Evolutionary conservation across 2,329 filamentous ascomycete species (phyloP), one percentile per base, ranked within the genome.

Genomic region (Chrysosporium keratinophilum): DNA sequence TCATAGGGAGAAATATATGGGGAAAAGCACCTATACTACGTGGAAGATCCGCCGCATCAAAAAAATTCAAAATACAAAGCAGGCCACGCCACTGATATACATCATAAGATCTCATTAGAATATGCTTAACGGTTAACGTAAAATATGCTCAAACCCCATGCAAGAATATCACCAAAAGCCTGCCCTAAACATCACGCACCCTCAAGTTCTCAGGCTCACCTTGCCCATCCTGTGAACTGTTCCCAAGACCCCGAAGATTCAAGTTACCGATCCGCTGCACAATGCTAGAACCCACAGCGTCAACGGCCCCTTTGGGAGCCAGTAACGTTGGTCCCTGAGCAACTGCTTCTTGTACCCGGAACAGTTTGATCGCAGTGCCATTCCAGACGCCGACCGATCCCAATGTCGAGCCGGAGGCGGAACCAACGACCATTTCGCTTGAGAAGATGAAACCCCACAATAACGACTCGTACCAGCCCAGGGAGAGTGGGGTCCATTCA

Each of bases 401-500:
- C 65, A 85, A 90, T 0, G 85, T 81, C 14, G 68, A 68, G 33
- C 70, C 71, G 17, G 67, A 64, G 33, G 68, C 67, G 5, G 70
- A 67, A 3, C 69, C 71, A 11, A 73, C 71, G 55, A 89, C 82
- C 83, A 95, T 88, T 72, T 98, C 93, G 62, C 83, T 84, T 28
- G 86, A 83, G 67, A 96, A 97, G 51, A 96, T 82, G 62, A 96
- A 87, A 14, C 88, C 84, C 93, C 93, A 98, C 9, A 98, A 76
- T 11, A 97, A 76, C 4, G 88, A 91, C 69, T 96, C 88, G 68
- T 97, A 96, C 93, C 93, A 97, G 47, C 90, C 91, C 49, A 97
- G 76, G 0, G 88, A 86, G 34, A 95, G 75, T 0, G 87, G 84
- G 2, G 89, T 91, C 91, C 91, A 97, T 71, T 95, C 88, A 64